phyloP scores from a whole-genome alignment of 2,329 filamentous ascomycete genomes.

The Botrytis pseudocinerea region DNA sequence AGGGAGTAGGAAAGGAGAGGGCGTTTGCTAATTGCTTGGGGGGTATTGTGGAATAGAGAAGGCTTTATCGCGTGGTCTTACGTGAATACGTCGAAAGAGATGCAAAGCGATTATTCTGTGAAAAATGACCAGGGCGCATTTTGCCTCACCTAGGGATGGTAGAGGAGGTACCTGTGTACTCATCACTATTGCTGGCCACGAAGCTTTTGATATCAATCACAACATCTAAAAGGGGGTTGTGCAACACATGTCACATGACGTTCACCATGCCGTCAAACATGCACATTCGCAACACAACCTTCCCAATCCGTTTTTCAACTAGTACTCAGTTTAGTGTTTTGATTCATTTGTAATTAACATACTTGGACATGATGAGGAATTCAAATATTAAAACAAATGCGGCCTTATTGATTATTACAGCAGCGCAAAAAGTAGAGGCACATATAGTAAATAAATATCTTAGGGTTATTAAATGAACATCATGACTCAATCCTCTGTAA shows the following conservation, averaged over 20 bases:
- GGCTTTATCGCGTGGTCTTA: neutral
- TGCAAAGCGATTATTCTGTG: neutral
- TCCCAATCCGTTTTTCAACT: too few relatives aligned
- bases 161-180: neutral
- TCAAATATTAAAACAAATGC: neutral
- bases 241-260: neutral
- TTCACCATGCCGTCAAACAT: neutral
- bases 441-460: neutral
- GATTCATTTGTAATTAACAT: too few relatives aligned
- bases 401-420: neutral
- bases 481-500: neutral
- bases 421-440: neutral
- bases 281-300: neutral
- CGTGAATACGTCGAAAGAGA: neutral
- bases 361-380: neutral
- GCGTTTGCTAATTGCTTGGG: neutral
- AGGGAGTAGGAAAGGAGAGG: neutral
- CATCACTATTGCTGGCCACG: neutral
- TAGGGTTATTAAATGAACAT: neutral
- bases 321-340: neutral
- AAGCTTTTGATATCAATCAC: neutral
- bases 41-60: neutral
- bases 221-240: neutral
- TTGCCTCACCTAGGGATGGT: neutral
- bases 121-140: neutral